These are phyloP conservation scores for Emmonsia crescens DNA, from an alignment of 2,329 filamentous ascomycete species.

Conservation along the genomic window DNA sequence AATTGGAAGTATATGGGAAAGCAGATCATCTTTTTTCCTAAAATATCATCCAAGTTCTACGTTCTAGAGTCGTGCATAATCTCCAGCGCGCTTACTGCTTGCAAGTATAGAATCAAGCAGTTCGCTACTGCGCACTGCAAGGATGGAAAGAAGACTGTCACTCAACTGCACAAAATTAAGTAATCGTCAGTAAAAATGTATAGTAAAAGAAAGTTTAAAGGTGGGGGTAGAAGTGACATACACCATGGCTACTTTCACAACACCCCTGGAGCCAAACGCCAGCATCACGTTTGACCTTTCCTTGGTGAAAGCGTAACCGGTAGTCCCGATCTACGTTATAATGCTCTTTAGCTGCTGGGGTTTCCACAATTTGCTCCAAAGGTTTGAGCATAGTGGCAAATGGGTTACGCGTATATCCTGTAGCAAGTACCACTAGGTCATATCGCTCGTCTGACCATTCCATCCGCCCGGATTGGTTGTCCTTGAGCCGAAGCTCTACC, in stretches of 20 bases:
- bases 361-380: conserved; percentile 8
- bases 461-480: conserved; percentile 3
- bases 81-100: conserved; percentile 7
- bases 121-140: conserved; percentile 43
- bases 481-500: conserved; percentile 8
- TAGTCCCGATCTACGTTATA: conserved; percentile 64
- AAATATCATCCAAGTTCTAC: not conserved
- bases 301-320: conserved; percentile 57
- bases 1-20: not conserved
- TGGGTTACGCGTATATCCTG: conserved; percentile 68
- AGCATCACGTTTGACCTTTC: conserved; percentile 57
- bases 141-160: conserved; percentile 69
- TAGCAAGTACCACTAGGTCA: conserved; percentile 75
- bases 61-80: conserved; percentile 11
- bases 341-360: conserved; percentile 3
- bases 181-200: not conserved
- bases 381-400: conserved; percentile 64
- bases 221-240: conserved; percentile 2
- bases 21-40: not conserved
- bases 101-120: conserved; percentile 13
- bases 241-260: conserved; percentile 79
- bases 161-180: conserved; percentile 41
- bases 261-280: conserved; percentile 91
- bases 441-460: conserved; percentile 41
- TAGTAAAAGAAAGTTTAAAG: not conserved